These are phyloP conservation scores for Ilyonectria destructans DNA, from an alignment of 2,329 filamentous ascomycete genomes.

Conservation along the genomic window DNA sequence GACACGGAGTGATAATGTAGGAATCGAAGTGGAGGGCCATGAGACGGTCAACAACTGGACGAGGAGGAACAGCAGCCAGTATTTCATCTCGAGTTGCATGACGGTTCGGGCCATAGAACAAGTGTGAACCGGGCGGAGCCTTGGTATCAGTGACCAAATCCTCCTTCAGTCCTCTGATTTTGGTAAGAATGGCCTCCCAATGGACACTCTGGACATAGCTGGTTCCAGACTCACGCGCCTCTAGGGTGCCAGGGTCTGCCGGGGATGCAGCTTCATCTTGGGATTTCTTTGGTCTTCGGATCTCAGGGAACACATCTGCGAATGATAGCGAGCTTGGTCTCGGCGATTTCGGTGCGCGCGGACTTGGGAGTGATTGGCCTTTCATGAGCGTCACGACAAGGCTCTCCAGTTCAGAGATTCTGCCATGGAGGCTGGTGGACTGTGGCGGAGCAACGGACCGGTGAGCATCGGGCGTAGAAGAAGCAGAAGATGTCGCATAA, in stretches of 20 bases:
- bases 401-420: slow-evolving; percentile 35
- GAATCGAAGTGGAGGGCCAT: slow-evolving; percentile 37
- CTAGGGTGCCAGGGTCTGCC: slow-evolving; percentile 33
- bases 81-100: slow-evolving; percentile 36
- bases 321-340: slow-evolving; percentile 26
- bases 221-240: slow-evolving; percentile 31
- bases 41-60: slow-evolving; percentile 37
- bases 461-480: slow-evolving; percentile 27
- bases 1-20: slow-evolving; percentile 35
- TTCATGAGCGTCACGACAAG: slow-evolving; percentile 38
- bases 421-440: slow-evolving; percentile 33
- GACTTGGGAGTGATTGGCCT: slow-evolving; percentile 29
- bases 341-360: slow-evolving; percentile 21
- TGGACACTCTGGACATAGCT: slow-evolving; percentile 38
- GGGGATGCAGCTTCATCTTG: slow-evolving; percentile 27
- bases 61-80: slow-evolving; percentile 34
- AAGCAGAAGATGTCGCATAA: slow-evolving; percentile 33
- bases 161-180: slow-evolving; percentile 36
- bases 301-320: slow-evolving; percentile 24
- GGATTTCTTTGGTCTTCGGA: slow-evolving; percentile 17
- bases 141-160: slow-evolving; percentile 32
- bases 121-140: slow-evolving; percentile 29
- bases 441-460: slow-evolving; percentile 13
- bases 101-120: slow-evolving; percentile 36
- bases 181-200: slow-evolving; percentile 38